Conservation (phyloP, 352 stramenopile species). For the Pythium rishiriense region DNA sequence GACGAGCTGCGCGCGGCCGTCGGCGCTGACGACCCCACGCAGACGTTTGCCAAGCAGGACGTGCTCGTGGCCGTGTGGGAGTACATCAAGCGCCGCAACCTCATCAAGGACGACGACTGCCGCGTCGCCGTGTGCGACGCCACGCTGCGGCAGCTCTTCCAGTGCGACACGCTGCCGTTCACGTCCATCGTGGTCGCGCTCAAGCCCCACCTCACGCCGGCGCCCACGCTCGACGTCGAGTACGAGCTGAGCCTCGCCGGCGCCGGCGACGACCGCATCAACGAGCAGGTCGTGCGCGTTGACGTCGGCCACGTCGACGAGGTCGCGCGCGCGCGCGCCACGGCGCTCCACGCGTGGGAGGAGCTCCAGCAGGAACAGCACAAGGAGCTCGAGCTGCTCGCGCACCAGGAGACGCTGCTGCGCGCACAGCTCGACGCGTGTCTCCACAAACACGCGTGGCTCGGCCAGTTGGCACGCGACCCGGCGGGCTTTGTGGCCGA, state of each 20-base stretch:
- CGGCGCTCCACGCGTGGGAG: constrained; percentile 50
- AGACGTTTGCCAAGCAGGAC: constrained; percentile 64
- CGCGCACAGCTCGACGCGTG: constrained; percentile 49
- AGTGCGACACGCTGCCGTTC: constrained; percentile 72
- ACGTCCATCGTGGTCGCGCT: constrained; percentile 67
- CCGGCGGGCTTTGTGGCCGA: constrained; percentile 66
- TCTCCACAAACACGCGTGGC: constrained; percentile 65
- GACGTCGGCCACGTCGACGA: constrained; percentile 58
- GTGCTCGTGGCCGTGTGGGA: constrained; percentile 77
- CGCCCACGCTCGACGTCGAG: constrained; percentile 56
- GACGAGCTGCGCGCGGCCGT: constrained; percentile 35
- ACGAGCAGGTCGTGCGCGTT: constrained; percentile 62
- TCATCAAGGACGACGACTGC: constrained; percentile 84
- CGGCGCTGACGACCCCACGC: constrained; percentile 42
- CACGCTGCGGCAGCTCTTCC: constrained; percentile 50
- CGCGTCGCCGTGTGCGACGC: constrained; percentile 66
- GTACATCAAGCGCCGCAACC: constrained; percentile 73
- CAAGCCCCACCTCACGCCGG: constrained; percentile 59
- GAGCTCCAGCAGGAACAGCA: constrained; percentile 68
- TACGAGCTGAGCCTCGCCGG: constrained; percentile 54
- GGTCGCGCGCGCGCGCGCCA: constrained; percentile 38
- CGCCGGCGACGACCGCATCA: constrained; percentile 23
- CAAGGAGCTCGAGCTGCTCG: constrained; percentile 59
- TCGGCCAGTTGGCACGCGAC: constrained; percentile 64
- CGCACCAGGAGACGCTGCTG: constrained; percentile 58